Evolutionary conservation across 1,139 yeast genomes (phyloP), one percentile per base, ranked within the genome.

Genomic region (Debaryomyces sp.): DNA sequence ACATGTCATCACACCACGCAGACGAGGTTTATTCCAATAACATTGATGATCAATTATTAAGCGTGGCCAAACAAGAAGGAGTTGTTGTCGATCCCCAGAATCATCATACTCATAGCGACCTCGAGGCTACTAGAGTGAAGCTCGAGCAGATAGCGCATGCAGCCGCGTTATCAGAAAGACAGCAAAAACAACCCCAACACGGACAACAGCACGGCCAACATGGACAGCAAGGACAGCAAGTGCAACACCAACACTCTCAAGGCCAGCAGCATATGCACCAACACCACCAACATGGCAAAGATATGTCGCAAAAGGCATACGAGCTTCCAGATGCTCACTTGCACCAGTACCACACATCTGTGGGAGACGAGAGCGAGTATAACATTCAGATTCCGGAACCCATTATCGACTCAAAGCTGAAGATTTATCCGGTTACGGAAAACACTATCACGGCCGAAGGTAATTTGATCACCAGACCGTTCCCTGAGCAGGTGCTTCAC

Each of bases 401-500:
- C 13, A 73, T 76, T 45, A 64, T 76, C 50, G 77, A 73, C 56
- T 63, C 75, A 36, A 75, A 74, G 54, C 71, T 69, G 70, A 74
- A 74, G 52, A 76, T 76, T 45, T 76, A 73, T 54, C 80, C 80
- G 0, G 80, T 75, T 35, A 62, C 68, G 38, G 80, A 75, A 54
- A 75, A 76, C 58, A 73, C 81, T 47, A 73, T 74, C 53, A 73
- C 78, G 8, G 72, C 79, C 24, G 78, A 75, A 47, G 82, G 82
- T 2, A 77, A 77, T 59, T 68, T 80, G 53, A 77, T 80, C 55
- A 80, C 85, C 9, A 72, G 83, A 42, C 81, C 82, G 41, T 78
- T 77, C 56, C 82, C 82, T 12, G 82, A 78, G 54, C 83, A 80
- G 59, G 73, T 72, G 34, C 80, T 80, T 59, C 78, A 73, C 48